Conservation (phyloP, 805 yeast genomes). For the Metschnikowia peoriensis region DNA sequence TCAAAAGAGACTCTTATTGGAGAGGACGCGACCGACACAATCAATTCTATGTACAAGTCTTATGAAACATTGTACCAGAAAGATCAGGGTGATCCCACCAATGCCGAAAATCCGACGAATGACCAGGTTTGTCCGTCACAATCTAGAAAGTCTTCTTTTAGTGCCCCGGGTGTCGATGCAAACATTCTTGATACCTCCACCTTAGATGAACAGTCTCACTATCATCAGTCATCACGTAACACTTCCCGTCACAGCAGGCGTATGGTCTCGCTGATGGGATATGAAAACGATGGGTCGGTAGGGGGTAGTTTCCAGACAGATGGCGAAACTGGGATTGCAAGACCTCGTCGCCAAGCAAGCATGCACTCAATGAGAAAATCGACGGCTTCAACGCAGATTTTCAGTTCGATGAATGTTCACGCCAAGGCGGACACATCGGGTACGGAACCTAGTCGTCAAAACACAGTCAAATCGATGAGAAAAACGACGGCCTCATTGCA, state of each 20-base stretch:
- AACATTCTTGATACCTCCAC: slow-evolving; percentile 26
- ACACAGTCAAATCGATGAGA: slow-evolving; percentile 1
- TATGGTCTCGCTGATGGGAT: slow-evolving; percentile 4
- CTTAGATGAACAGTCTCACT: slow-evolving; percentile 16
- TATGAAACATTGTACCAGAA: slow-evolving; percentile 20
- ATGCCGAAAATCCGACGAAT: background rate
- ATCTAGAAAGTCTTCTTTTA: slow-evolving; percentile 12
- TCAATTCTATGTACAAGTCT: slow-evolving; percentile 26
- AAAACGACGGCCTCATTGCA: background rate
- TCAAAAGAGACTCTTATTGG: slow-evolving; percentile 30
- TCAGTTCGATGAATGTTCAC: slow-evolving; percentile 26
- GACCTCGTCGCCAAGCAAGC: slow-evolving; percentile 14
- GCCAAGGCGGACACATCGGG: slow-evolving; percentile 4
- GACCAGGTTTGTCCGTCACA: background rate
- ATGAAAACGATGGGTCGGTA: slow-evolving; percentile 4
- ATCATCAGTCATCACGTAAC: slow-evolving; percentile 6
- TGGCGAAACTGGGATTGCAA: slow-evolving; percentile 1
- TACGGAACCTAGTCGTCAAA: slow-evolving; percentile 7
- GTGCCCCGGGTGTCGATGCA: slow-evolving; percentile 12
- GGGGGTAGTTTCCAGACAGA: slow-evolving; percentile 7
- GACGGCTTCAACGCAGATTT: slow-evolving; percentile 30
- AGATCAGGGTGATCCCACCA: background rate
- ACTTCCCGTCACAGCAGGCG: background rate
- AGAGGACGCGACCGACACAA: slow-evolving; percentile 17
- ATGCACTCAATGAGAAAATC: slow-evolving; percentile 18